Base-by-base conservation (phyloP, 2,329 filamentous ascomycete genomes). In the Penicillium italicum region DNA sequence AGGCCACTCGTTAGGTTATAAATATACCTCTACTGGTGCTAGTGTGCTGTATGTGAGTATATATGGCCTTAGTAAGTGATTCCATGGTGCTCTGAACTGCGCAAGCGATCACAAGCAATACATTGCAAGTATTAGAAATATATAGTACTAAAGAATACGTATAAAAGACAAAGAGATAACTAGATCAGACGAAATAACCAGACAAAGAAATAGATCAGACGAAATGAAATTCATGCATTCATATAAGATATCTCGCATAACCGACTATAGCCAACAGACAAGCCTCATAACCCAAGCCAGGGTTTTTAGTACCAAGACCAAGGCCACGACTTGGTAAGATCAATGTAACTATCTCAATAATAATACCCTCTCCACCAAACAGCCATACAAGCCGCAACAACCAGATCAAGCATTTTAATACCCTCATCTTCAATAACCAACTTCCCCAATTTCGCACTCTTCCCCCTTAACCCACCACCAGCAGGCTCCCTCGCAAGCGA, bases 401-500 rank as follows among this genome's bases (percentile, higher is more conserved):
- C 79, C 56, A 99, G 73, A 78, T 99, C 94, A 66, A 97, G 74
- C 93, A 99, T 97, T 78, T 96, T 96, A 62, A 96, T 76, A 0
- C 94, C 94, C 66, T 96, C 92, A 53, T 93, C 86, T 64, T 91
- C 85, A 36, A 99, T 82, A 49, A 97, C 91, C 49, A 99, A 77
- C 74, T 97, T 99, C 0, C 93, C 94, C 65, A 99, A 77, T 77
- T 99, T 99, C 4, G 91, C 92, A 66, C 90, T 85, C 71, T 90
- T 91, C 0, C 93, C 93, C 42, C 87, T 82, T 68, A 89, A 88
- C 0, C 93, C 93, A 22, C 93, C 93, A 1, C 93, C 93, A 0
- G 92, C 92, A 53, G 83, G 84, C 72, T 97, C 93, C 61, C 84
- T 84, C 0, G 91, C 93, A 0, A 97, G 79, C 22, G 85, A 88